Base-by-base conservation (phyloP, 169 alveolate genomes). In the Toxoplasma gondii region DNA sequence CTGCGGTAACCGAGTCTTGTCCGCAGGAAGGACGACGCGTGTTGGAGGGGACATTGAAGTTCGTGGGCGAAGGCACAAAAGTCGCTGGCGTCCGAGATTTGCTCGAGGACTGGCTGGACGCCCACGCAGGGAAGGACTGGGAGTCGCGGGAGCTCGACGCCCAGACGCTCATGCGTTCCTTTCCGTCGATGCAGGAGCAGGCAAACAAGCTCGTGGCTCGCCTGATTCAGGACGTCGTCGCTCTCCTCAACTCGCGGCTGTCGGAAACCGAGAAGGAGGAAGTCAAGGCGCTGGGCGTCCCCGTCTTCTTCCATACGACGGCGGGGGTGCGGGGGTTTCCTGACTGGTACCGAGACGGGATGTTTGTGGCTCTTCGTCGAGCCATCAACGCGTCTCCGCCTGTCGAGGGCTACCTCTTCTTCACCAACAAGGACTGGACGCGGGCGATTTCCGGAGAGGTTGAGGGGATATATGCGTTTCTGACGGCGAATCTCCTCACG, bases 291-390 rank as follows among this genome's bases (percentile, higher is more conserved):
- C 49, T 91, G 31, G 93, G 88, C 53, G 53, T 91, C 36, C 93
- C 93, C 29, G 53, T 91, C 10, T 31, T 91, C 53, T 91, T 91
- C 78, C 82, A 64, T 78, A 70, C 83, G 49, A 91, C 93, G 9
- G 93, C 93, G 10, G 93, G 93, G 9, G 88, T 91, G 12, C 87
- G 93, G 24, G 93, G 69, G 16, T 64, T 81, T n/a, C 93, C 82
- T 22, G 88, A 74, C 80, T 91, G 93, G 93, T 91, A 91, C 78
- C 64, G 93, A 38, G 88, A 81, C 44, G 93, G 93, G 16, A 70
- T 91, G 29, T 91, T 91, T 49, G 78, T 81, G 24, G 70, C 93
- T 16, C 54, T 91, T 5, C 82, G 82, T 17, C 39, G 41, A 1
- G 93, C 93, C 43, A 91, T 91, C 88, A 91, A 91, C 93, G 43